Percentiles rank a stretch among this genome's conserved stretches.
These are phyloP conservation scores for Serendipita vermifera DNA, from an alignment of 768 basidiomycete species.

Conservation along the genomic window DNA sequence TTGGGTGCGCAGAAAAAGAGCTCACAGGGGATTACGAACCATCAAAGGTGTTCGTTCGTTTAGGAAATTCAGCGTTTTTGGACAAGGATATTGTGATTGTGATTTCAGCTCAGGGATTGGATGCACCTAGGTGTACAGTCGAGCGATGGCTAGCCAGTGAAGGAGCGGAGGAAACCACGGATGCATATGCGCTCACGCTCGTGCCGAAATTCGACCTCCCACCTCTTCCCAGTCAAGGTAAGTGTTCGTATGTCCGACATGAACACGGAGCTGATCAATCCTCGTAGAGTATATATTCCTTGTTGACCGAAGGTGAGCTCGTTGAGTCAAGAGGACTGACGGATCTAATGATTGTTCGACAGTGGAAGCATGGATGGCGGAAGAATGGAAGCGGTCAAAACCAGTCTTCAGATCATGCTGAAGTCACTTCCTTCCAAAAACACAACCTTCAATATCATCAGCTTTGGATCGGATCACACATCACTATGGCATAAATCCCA, in stretches of 20 bases:
- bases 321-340: neutral
- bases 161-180: neutral
- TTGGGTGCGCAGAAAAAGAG: conserved; percentile 29
- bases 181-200: neutral
- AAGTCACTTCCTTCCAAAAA: conserved; percentile 11
- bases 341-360: neutral
- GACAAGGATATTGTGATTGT: conserved; percentile 39
- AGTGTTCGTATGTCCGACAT: too few relatives aligned
- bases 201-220: neutral
- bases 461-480: conserved; percentile 9
- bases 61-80: conserved; percentile 25
- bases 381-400: conserved; percentile 8
- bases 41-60: conserved; percentile 21
- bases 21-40: conserved; percentile 19
- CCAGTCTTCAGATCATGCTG: conserved; percentile 13
- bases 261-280: too few relatives aligned
- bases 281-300: conserved; percentile 12
- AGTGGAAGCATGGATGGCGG: conserved; percentile 10
- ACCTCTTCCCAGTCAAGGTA: conserved; percentile 5
- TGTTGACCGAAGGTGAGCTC: conserved; percentile 7
- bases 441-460: conserved; percentile 15
- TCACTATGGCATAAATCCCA: conserved; percentile 6
- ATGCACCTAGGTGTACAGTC: conserved; percentile 43
- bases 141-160: conserved; percentile 21
- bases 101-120: conserved; percentile 36